These are phyloP conservation scores for Cyclanthera cordifolia DNA, from an alignment of 306 rosid genomes.

Conservation along the genomic window DNA sequence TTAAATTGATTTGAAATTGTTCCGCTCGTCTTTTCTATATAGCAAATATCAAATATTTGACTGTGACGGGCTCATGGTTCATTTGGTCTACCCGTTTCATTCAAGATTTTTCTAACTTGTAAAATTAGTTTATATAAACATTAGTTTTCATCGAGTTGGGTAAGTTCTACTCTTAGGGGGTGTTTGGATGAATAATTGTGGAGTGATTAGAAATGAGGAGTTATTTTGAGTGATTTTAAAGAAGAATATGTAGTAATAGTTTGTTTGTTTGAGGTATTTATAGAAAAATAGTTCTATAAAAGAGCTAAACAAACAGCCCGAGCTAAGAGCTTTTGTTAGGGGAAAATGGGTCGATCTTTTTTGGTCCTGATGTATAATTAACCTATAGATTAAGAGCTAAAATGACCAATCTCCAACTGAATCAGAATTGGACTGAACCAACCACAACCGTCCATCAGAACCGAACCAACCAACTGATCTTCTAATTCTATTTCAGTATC, in stretches of 20 bases:
- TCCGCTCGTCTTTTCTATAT: background rate
- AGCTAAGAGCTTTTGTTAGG: background rate
- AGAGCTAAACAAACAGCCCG: no score
- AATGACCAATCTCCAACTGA: background rate
- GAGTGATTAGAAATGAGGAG: no score
- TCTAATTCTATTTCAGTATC: background rate
- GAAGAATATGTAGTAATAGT: no score
- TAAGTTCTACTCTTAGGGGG: background rate
- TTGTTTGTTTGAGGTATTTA: no score
- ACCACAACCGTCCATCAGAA: background rate
- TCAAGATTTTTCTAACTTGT: slow-evolving; percentile 7
- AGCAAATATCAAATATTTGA: background rate
- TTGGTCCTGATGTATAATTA: background rate
- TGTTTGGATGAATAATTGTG: no score
- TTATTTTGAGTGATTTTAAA: no score
- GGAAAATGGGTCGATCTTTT: background rate
- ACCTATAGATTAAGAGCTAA: background rate
- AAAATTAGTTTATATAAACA: background rate
- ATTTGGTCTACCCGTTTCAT: background rate
- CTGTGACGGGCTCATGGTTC: background rate
- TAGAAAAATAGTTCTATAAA: no score
- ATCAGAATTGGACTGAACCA: background rate
- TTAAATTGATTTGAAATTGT: background rate
- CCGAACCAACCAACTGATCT: background rate
- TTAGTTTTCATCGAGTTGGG: background rate